A percentile compares a stretch with the other conserved stretches of the same genome.
phyloP scores from a whole-genome alignment of 148 eudicot genomes.

The Pharnaceum exiguum region DNA sequence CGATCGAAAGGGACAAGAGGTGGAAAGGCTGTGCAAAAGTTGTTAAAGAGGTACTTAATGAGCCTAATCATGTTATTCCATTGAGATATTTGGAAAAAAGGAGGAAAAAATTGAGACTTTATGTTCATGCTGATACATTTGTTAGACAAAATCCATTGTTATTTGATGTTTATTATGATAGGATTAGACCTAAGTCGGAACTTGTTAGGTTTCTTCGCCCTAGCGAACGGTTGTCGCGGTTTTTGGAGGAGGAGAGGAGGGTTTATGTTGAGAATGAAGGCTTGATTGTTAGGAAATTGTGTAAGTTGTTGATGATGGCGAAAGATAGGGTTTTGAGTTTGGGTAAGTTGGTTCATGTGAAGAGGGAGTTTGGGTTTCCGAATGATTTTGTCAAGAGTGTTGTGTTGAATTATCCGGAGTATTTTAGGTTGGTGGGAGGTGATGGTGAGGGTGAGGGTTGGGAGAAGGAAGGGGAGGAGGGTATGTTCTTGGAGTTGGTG shows the following conservation, averaged over 20 bases:
- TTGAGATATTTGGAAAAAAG: slow-evolving; percentile 62
- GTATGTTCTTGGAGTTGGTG: slow-evolving; percentile 55
- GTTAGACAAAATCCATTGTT: slow-evolving; percentile 51
- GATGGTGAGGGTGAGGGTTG: slow-evolving; percentile 39
- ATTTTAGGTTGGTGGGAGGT: slow-evolving; percentile 45
- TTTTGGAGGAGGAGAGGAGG: slow-evolving; percentile 47
- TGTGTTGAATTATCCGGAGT: slow-evolving; percentile 48
- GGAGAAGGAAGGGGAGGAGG: slow-evolving; percentile 56
- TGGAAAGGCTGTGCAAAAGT: slow-evolving; percentile 55
- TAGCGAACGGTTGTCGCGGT: slow-evolving; percentile 28
- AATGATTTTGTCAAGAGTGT: slow-evolving; percentile 54
- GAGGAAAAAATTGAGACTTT: slow-evolving; percentile 46
- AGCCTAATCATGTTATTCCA: slow-evolving; percentile 62
- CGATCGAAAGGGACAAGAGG: slow-evolving; percentile 58
- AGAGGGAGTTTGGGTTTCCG: slow-evolving; percentile 79
- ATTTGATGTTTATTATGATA: slow-evolving; percentile 57
- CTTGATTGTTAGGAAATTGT: slow-evolving; percentile 50
- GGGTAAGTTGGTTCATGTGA: slow-evolving; percentile 65
- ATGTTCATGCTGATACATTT: slow-evolving; percentile 36
- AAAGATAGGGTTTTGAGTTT: slow-evolving; percentile 54
- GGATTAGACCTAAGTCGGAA: slow-evolving; percentile 61
- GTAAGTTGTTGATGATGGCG: slow-evolving; percentile 79
- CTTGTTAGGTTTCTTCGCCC: slow-evolving; percentile 47
- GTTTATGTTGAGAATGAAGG: slow-evolving; percentile 37
- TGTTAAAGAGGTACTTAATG: slow-evolving; percentile 74